Evolutionary conservation across 495 filamentous ascomycete genomes (phyloP).

Genomic region (Daldinia loculata): DNA sequence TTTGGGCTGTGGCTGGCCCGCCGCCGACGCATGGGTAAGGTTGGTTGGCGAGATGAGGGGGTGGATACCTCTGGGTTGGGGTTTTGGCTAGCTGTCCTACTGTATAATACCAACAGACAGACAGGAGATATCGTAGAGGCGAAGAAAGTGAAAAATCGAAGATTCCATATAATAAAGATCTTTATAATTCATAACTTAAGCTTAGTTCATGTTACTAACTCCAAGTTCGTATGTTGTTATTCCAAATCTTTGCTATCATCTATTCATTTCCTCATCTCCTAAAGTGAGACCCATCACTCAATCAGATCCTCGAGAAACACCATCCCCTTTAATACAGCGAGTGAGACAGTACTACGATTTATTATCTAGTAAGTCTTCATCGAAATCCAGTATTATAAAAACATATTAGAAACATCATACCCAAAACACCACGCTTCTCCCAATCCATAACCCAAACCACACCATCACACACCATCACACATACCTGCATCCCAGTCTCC

Average conservation of each 20-base stretch:
- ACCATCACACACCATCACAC: neutral
- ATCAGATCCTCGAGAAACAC: too few species aligned
- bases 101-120: neutral
- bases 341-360: too few species aligned
- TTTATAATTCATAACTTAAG: neutral
- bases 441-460: neutral
- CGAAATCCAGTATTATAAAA: too few species aligned
- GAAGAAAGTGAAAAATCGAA: neutral
- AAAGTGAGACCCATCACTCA: too few species aligned
- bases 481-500: neutral
- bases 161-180: neutral
- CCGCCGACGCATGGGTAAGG: constrained; percentile 43
- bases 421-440: neutral
- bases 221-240: neutral
- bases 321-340: too few species aligned
- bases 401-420: neutral
- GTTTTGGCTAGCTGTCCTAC: neutral
- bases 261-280: too few species aligned
- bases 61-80: neutral
- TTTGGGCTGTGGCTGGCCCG: constrained; percentile 29
- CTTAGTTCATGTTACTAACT: neutral
- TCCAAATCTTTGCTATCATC: too few species aligned
- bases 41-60: neutral
- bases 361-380: too few species aligned
- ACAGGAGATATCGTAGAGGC: neutral